These are phyloP conservation scores for Diplodia scrobiculata DNA, from an alignment of 2,329 filamentous ascomycete species.

Conservation along the genomic window DNA sequence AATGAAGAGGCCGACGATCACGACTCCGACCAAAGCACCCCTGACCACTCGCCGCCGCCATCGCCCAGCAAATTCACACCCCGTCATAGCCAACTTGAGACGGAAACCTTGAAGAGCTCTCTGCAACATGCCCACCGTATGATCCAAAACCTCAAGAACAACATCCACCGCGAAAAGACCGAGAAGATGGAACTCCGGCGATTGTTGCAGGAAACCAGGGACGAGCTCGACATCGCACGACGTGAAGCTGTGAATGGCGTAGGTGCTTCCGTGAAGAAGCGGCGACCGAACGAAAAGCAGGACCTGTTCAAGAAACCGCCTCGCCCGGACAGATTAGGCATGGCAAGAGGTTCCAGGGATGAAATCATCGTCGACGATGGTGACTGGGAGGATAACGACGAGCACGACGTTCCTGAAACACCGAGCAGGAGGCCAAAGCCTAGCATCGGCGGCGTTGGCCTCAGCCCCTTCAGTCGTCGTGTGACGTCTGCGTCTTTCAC, in stretches of 20 bases:
- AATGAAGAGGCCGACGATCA: slow-evolving; percentile 46
- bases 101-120: slow-evolving; percentile 92
- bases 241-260: slow-evolving; percentile 53
- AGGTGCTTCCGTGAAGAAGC: slow-evolving; percentile 56
- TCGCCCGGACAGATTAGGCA: slow-evolving; percentile 71
- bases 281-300: slow-evolving; percentile 59
- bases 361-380: slow-evolving; percentile 79
- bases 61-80: slow-evolving; percentile 92
- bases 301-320: slow-evolving; percentile 74
- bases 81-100: slow-evolving; percentile 86
- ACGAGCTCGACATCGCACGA: slow-evolving; percentile 76
- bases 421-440: slow-evolving; percentile 46
- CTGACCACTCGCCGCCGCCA: slow-evolving; percentile 85
- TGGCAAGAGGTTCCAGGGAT: slow-evolving; percentile 56
- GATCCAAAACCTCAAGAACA: slow-evolving; percentile 92
- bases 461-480: slow-evolving; percentile 36
- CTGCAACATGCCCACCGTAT: slow-evolving; percentile 92
- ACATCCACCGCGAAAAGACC: slow-evolving; percentile 95
- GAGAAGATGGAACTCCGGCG: slow-evolving; percentile 95
- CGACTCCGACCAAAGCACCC: slow-evolving; percentile 66
- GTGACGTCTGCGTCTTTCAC: slow-evolving; percentile 43
- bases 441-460: slow-evolving; percentile 29
- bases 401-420: slow-evolving; percentile 55
- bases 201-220: slow-evolving; percentile 90
- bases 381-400: slow-evolving; percentile 85